Base-by-base conservation (phyloP, 306 rosid species). In the barrel medic (Medicago truncatula) region DNA sequence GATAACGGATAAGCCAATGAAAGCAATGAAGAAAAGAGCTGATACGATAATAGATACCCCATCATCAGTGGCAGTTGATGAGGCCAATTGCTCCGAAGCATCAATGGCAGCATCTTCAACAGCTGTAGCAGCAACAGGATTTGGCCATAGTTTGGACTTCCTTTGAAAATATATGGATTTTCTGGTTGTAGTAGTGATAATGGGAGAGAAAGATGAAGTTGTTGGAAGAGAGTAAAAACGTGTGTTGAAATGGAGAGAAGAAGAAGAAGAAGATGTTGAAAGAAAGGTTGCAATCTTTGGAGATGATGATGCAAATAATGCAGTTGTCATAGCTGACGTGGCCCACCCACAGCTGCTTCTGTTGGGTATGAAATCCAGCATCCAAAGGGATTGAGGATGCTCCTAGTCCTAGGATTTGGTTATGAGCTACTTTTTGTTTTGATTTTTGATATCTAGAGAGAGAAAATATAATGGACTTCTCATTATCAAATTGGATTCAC, bases 21-120 rank as follows among this genome's bases (percentile, higher is more conserved):
- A 95, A 13, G 93, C 99, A 65, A 60, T 6, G 40, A 90, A 81
- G 69, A 95, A 91, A 84, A 92, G 99, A n/a, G 39, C 78, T 1
- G 92, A 85, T 3, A 90, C 70, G 44, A 86, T 25, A 25, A 69
- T 13, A 67, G 92, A 79, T 36, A 82, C 83, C 13, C 86, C 84
- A 28, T 80, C 88, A 43, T 84, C 4, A 41, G 80, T 18, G 41
- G 67, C 56, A 34, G 31, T 28, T 28, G 31, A 28, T 71, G 89
- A 67, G 50, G 84, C 84, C 36, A 92, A 76, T 82, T 92, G 81
- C 70, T 86, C 84, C 11, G 92, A 5, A 60, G 78, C 79, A 64
- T 88, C 92, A 53, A 80, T 75, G 52, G 78, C 69, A 70, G 81
- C 68, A 31, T 87, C 89, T 47, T 61, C 84, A 8, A 87, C 43